These are phyloP conservation scores for Ogataea saltuana DNA, from an alignment of 805 yeast genomes.

Conservation along the genomic window DNA sequence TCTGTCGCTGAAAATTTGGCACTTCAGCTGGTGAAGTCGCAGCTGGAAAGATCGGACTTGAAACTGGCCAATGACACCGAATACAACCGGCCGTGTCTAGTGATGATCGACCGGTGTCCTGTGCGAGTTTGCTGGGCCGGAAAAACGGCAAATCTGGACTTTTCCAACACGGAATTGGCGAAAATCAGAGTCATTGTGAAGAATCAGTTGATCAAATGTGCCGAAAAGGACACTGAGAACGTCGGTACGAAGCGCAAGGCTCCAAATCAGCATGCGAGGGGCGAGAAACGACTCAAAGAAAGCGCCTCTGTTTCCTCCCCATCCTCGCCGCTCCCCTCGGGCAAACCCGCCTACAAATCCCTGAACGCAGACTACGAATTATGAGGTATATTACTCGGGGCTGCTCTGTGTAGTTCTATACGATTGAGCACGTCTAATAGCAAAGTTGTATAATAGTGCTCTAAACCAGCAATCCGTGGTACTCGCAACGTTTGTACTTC, in stretches of 20 bases:
- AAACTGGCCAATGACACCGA: background rate
- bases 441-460: too few species aligned
- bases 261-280: background rate
- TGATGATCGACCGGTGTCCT: conserved; percentile 43
- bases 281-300: background rate
- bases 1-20: conserved; percentile 52
- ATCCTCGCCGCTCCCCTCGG: too few species aligned
- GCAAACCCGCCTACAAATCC: too few species aligned
- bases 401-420: too few species aligned
- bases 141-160: conserved; percentile 38
- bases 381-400: conserved; percentile 4
- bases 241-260: background rate
- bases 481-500: conserved; percentile 62
- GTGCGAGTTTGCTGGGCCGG: conserved; percentile 59
- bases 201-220: conserved; percentile 54
- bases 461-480: conserved; percentile 72
- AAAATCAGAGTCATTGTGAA: conserved; percentile 52
- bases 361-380: conserved; percentile 16
- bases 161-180: conserved; percentile 45
- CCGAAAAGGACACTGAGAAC: conserved; percentile 44
- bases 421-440: too few species aligned
- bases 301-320: too few species aligned
- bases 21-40: conserved; percentile 15
- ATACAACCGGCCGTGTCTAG: conserved; percentile 32
- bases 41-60: too few species aligned